Conservation (phyloP, 176 grass and related monocot genomes). For the Oropetium thomaeum region DNA sequence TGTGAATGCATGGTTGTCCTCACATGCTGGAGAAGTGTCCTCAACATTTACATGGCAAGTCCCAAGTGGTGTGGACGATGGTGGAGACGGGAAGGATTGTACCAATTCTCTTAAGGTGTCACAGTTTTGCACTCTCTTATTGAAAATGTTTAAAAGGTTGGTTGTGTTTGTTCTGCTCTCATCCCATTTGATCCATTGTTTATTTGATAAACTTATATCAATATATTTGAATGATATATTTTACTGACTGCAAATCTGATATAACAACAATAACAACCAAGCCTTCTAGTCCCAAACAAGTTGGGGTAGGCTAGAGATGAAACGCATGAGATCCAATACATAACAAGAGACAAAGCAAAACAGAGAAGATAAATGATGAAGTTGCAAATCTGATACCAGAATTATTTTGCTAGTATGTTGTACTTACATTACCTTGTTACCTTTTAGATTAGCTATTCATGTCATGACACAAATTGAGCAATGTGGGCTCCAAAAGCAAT, state of each 20-base stretch:
- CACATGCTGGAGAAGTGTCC: slow-evolving; percentile 65
- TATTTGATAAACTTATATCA: slow-evolving; percentile 1
- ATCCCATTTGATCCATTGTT: slow-evolving; percentile 28
- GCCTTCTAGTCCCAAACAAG: too few species aligned
- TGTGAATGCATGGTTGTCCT: slow-evolving; percentile 71
- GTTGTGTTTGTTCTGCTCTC: slow-evolving; percentile 21
- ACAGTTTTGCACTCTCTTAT: slow-evolving; percentile 46
- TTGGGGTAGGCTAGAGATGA: too few species aligned
- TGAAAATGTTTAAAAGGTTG: slow-evolving; percentile 83
- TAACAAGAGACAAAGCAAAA: too few species aligned
- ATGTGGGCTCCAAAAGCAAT: slow-evolving; percentile 79
- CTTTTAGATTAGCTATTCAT: slow-evolving; percentile 66
- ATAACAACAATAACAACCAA: too few species aligned
- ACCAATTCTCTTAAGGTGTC: slow-evolving; percentile 78
- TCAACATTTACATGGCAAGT: slow-evolving; percentile 80
- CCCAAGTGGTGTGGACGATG: slow-evolving; percentile 81
- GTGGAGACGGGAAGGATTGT: slow-evolving; percentile 72
- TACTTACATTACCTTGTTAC: slow-evolving; percentile 32
- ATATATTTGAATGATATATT: slow-evolving; percentile 19
- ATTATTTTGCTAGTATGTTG: slow-evolving; percentile 9
- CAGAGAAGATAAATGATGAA: too few species aligned
- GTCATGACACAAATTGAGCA: slow-evolving; percentile 79
- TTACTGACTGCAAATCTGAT: slow-evolving; percentile 18
- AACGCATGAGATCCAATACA: too few species aligned
- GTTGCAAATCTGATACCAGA: slow-evolving; percentile 14